Conservation (phyloP, 2,329 filamentous ascomycete genomes). For the Monilinia fructicola region DNA sequence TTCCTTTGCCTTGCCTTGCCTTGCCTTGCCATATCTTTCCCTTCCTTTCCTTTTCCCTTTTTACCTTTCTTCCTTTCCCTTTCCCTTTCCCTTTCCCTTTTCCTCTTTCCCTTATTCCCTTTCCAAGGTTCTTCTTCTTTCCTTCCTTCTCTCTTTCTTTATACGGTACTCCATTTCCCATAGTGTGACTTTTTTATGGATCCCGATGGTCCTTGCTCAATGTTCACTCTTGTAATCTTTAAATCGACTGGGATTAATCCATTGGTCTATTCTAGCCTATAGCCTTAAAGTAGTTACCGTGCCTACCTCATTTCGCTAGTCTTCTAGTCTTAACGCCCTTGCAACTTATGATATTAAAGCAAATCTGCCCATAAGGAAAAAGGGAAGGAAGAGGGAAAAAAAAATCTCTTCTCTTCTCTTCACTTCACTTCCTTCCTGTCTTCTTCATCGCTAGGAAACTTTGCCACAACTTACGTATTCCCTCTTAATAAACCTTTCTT, state of each 20-base stretch:
- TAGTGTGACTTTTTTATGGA: not conserved
- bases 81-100: too few species aligned
- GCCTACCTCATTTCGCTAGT: slow-evolving; percentile 24
- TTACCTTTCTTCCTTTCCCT: too few species aligned
- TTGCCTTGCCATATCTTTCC: too few species aligned
- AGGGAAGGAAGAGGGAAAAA: slow-evolving; percentile 23
- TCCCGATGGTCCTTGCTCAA: not conserved
- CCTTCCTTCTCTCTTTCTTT: not conserved
- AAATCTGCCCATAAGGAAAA: slow-evolving; percentile 19
- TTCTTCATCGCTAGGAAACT: slow-evolving; percentile 1
- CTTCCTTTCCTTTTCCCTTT: too few species aligned
- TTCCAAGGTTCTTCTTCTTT: not conserved
- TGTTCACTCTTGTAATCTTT: not conserved
- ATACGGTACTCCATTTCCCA: slow-evolving; percentile 7
- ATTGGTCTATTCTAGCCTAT: not conserved
- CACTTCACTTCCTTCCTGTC: slow-evolving; percentile 12
- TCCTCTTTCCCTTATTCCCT: too few species aligned
- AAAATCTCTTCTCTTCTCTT: slow-evolving; percentile 8
- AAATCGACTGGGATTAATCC: not conserved
- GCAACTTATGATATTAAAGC: slow-evolving; percentile 22
- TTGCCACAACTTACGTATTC: slow-evolving; percentile 10
- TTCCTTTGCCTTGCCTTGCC: too few species aligned
- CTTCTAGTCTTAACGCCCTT: slow-evolving; percentile 24
- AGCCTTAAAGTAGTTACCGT: slow-evolving; percentile 17
- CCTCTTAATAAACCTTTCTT: slow-evolving; percentile 14